Percentiles rank a stretch among this genome's conserved stretches.
phyloP scores from a whole-genome alignment of 768 basidiomycete species.

The Pleurotus ostreatus region DNA sequence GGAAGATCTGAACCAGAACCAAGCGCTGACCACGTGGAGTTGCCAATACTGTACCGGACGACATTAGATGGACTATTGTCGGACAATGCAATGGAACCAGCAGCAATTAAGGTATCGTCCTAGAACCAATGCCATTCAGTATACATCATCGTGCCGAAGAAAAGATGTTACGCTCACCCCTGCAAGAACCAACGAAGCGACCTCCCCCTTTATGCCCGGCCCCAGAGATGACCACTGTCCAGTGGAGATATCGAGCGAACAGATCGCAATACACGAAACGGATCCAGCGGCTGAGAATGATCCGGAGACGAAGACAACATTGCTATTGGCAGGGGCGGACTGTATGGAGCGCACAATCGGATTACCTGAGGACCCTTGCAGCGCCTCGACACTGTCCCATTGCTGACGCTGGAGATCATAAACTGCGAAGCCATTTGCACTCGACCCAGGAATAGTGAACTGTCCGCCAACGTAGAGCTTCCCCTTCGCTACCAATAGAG shows the following conservation, averaged over 20 bases:
- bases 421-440: constrained; percentile 66
- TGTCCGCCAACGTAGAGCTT: constrained; percentile 81
- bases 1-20: constrained; percentile 63
- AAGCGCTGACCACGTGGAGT: constrained; percentile 69
- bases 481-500: constrained; percentile 70
- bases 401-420: constrained; percentile 68
- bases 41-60: constrained; percentile 66
- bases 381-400: constrained; percentile 63
- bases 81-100: constrained; percentile 70
- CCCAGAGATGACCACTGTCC: constrained; percentile 83
- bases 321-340: constrained; percentile 52
- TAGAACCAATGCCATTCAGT: constrained; percentile 40
- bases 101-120: constrained; percentile 69
- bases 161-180: constrained; percentile 51
- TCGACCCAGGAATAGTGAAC: constrained; percentile 59
- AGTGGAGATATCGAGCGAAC: constrained; percentile 61
- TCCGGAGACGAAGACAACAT: constrained; percentile 80
- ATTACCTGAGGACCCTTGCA: constrained; percentile 50
- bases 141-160: constrained; percentile 1
- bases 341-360: constrained; percentile 74
- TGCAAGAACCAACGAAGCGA: constrained; percentile 73
- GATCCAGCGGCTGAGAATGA: constrained; percentile 79
- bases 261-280: constrained; percentile 72
- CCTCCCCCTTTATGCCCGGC: constrained; percentile 75
- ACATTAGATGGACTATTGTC: constrained; percentile 68